Base-by-base conservation (phyloP, 2,329 filamentous ascomycete genomes). In the Hymenoscyphus scutula region DNA sequence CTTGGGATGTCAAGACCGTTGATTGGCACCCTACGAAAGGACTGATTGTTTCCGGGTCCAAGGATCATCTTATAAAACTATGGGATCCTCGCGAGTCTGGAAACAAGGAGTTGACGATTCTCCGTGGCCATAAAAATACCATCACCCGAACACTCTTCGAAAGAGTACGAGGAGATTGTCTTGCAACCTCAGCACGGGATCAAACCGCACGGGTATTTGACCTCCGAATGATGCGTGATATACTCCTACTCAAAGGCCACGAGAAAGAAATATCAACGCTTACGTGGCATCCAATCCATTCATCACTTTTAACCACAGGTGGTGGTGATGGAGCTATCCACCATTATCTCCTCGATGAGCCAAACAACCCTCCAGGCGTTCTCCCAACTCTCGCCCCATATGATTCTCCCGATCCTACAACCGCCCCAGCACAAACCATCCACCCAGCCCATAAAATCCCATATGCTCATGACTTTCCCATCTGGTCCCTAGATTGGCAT, bases 401-500 rank as follows among this genome's bases (percentile, higher is more conserved):
- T 75, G 92, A 97, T 74, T 89, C 85, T 65, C 81, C 89, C 1
- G 92, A 97, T 71, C 91, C 92, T 5, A 77, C 85, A 27, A 91
- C 89, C 56, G 89, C 91, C 0, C 88, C 92, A 0, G 87, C 92
- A 0, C 94, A 97, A 76, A 90, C 92, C n/a, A 91, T 99, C 65
- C 91, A 91, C 74, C 95, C 95, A 1, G 92, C 92, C 3, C 94
- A 98, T 79, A 89, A 87, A 71, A 79, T 97, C 34, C 86, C 90
- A 7, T 94, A 89, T 72, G 95, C 95, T 0, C 95, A 99, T 75
- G 91, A 96, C 69, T 96, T 93, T 74, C 92, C 92, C 19, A 95
- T 99, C 67, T 99, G 95, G 95, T 96, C 93, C 19, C 84, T 99
- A 57, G 93, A 97, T 78, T 99, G 95, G 93, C 95, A 99, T 74